Evolutionary conservation across 73 alveolate species (phyloP).

Genomic region (Paraurostyla sp.): DNA sequence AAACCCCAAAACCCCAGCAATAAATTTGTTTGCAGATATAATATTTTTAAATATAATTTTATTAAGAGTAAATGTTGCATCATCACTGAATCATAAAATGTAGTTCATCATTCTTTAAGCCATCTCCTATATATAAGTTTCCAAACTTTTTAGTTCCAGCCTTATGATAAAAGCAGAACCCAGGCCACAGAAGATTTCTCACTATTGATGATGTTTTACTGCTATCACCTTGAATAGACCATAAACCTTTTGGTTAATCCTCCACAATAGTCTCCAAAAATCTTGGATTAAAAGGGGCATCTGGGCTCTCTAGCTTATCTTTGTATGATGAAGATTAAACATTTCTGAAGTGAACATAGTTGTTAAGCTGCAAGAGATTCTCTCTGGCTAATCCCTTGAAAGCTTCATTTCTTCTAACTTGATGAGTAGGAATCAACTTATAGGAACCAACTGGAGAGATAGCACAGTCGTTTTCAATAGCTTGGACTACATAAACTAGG

Average conservation of each 20-base stretch:
- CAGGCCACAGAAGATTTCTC: conserved; percentile 93
- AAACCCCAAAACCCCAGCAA: too few species aligned
- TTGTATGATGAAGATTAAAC: conserved; percentile 74
- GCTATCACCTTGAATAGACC: conserved; percentile 88
- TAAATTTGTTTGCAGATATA: too few species aligned
- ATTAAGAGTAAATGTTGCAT: too few species aligned
- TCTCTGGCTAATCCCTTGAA: conserved; percentile 81
- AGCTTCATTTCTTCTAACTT: conserved; percentile 88
- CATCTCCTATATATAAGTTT: conserved; percentile 95
- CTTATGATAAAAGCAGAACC: conserved; percentile 72
- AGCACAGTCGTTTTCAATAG: conserved; percentile 89
- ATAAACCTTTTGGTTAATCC: conserved; percentile 84
- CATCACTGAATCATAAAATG: conserved; percentile 84
- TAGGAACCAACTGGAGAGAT: conserved; percentile 87
- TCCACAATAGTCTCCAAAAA: conserved; percentile 83
- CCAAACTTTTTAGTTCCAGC: conserved; percentile 88
- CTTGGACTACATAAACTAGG: conserved; percentile 84
- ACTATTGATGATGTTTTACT: conserved; percentile 74
- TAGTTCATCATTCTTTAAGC: conserved; percentile 94
- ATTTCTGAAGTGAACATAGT: conserved; percentile 89
- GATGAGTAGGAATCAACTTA: conserved; percentile 86
- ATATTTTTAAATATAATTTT: too few species aligned
- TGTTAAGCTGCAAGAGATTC: conserved; percentile 72
- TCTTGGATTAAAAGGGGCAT: conserved; percentile 80
- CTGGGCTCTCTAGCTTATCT: conserved; percentile 74